phyloP scores from a whole-genome alignment of 2,329 filamentous ascomycete genomes.

The Aspergillus sp. region DNA sequence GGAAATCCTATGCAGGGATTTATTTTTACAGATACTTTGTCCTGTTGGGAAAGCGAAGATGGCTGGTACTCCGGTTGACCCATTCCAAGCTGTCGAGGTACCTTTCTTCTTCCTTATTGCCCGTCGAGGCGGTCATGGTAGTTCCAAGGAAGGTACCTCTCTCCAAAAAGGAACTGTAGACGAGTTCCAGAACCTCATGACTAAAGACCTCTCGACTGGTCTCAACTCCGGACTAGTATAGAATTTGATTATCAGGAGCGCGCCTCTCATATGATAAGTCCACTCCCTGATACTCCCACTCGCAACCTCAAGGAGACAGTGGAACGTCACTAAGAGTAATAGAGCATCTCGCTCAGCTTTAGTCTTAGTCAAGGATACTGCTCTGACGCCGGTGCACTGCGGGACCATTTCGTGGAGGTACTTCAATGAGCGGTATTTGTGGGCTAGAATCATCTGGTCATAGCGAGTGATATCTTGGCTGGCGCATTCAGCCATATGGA shows the following conservation, averaged over 20 bases:
- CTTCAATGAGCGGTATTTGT: slow-evolving; percentile 1
- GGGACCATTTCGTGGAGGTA: not conserved
- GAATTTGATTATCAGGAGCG: not conserved
- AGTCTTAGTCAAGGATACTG: not conserved
- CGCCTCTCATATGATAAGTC: slow-evolving; percentile 6
- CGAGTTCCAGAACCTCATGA: not conserved
- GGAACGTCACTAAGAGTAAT: slow-evolving; percentile 1
- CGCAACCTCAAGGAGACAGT: slow-evolving; percentile 3
- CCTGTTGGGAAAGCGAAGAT: not conserved
- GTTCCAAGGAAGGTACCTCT: slow-evolving; percentile 1
- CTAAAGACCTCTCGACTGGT: not conserved
- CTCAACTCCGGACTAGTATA: not conserved
- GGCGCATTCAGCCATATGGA: slow-evolving; percentile 1
- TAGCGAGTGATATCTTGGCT: not conserved
- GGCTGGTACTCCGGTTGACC: not conserved
- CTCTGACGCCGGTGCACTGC: not conserved
- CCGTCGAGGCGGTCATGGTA: not conserved
- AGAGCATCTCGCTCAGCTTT: not conserved
- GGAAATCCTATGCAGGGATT: slow-evolving; percentile 5
- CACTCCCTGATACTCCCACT: slow-evolving; percentile 1
- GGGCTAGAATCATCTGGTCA: not conserved
- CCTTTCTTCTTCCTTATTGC: not conserved
- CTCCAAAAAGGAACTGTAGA: slow-evolving; percentile 1
- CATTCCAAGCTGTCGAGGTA: not conserved
- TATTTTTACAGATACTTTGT: not conserved